Evolutionary conservation across 306 rosid species (phyloP), one percentile per base, ranked within the genome.

Genomic region (Inga oerstediana): DNA sequence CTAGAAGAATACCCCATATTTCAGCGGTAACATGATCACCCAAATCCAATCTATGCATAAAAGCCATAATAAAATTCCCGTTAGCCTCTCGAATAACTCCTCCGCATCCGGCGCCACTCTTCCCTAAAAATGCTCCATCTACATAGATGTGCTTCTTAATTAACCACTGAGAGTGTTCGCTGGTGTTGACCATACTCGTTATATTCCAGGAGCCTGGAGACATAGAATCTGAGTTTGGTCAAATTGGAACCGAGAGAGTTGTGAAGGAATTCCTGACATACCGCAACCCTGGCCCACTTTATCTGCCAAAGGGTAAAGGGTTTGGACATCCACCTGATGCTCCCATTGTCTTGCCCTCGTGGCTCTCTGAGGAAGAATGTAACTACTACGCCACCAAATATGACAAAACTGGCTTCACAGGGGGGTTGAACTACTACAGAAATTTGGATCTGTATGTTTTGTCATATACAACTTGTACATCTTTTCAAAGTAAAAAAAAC

Each of bases 291-390:
- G 89, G 78, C 69, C 98, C 97, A 44, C 81, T 89, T 22, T 77
- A 76, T 83, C 54, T 92, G 8, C 93, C 96, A 0, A 89, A 87
- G 84, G 93, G 94, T 2, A 87, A 85, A 74, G 89, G 82, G 4
- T 91, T 89, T 77, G 92, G 83, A 12, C 88, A 80, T 35, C 80
- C 91, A 13, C 14, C 0, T 20, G 92, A 90, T 76, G 9, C 91
- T 74, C 91, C 94, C 49, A 86, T 86, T 16, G 67, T 20, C 35
- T 66, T 93, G 86, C 96, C 98, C 17, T 68, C 90, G 37, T 95
- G 96, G 97, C 77, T 93, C 20, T 82, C 93, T 1, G 90, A 90
- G 87, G 83, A 95, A 84, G 98, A 93, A 68, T 56, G 93, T 13
- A 44, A 91, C 5, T 92, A 89, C 80, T 95, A 92, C 72, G 90